Evolutionary conservation across 805 yeast species (phyloP).

Genomic region (Lachancea sp.): DNA sequence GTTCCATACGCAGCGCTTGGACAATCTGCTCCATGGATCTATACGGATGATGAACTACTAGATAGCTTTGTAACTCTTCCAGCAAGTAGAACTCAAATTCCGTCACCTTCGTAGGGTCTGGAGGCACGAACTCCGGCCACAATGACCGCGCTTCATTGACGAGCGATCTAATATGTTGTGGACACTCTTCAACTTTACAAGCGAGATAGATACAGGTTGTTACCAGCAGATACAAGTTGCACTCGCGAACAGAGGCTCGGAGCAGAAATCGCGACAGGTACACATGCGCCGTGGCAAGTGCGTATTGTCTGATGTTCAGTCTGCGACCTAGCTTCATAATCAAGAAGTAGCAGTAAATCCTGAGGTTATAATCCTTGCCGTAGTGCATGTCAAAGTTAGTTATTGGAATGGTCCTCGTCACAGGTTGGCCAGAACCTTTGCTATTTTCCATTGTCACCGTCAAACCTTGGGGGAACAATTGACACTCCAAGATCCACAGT

Average conservation of each 20-base stretch:
- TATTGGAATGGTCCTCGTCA: slow-evolving; percentile 36
- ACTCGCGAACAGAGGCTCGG: slow-evolving; percentile 66
- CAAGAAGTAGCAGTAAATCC: slow-evolving; percentile 74
- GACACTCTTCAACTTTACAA: slow-evolving; percentile 91
- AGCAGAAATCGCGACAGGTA: slow-evolving; percentile 74
- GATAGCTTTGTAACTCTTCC: slow-evolving; percentile 72
- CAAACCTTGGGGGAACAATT: slow-evolving; percentile 31
- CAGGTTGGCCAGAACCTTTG: slow-evolving; percentile 22
- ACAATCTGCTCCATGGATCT: slow-evolving; percentile 51
- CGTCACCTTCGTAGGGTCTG: slow-evolving; percentile 84
- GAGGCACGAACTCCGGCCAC: slow-evolving; percentile 95
- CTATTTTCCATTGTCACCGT: slow-evolving; percentile 30
- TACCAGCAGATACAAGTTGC: slow-evolving; percentile 72
- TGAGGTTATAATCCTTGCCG: slow-evolving; percentile 50
- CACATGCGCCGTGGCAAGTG: slow-evolving; percentile 82
- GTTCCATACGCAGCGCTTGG: slow-evolving; percentile 35
- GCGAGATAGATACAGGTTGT: slow-evolving; percentile 86
- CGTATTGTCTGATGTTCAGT: slow-evolving; percentile 71
- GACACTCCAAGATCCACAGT: slow-evolving; percentile 36
- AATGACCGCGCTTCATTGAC: slow-evolving; percentile 77
- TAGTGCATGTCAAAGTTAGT: slow-evolving; percentile 38
- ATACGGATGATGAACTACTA: slow-evolving; percentile 74
- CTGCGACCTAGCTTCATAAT: slow-evolving; percentile 74
- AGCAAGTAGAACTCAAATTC: slow-evolving; percentile 92
- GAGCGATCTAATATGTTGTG: slow-evolving; percentile 83